Evolutionary conservation across 192 early-diverging fungal species (phyloP), one percentile per base, ranked within the genome.

Genomic region (Gigaspora rosea): DNA sequence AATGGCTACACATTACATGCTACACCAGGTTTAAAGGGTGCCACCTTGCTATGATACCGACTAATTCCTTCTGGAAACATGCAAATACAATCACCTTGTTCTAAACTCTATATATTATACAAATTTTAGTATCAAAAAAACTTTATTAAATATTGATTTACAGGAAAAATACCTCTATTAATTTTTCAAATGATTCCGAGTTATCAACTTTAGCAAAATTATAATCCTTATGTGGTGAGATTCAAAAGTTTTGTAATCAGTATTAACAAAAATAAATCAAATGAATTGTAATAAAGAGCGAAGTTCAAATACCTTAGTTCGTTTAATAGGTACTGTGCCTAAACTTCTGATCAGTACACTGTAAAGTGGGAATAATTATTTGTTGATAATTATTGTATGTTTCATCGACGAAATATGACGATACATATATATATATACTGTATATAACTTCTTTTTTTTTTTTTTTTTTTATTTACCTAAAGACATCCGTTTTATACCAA

Each of bases 51-150:
- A 64, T 82, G 78, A 58, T 82, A 82, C 32, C 81, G 47, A 9
- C 78, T 80, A 51, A 82, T 82, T 8, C 81, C 81, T 47, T 82
- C 81, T 13, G 81, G 81, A 51, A 82, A 82, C 79, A 82, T 78
- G 50, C 81, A 80, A 78, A 66, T 46, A 66, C 64, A 66, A 66
- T 66, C 41, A n/a, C 64, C 64, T 62, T 20, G 12, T 46, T 46
- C 20, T 65, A 51, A 32, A 74, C 12, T 51, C 33, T 54, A 20
- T 12, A 67, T 18, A 6, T 1, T 20, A 58, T 61, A 33, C 32
- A 63, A 22, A 57, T 22, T 18, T 15, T 32, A n/a, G 6, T 20
- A 15, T 35, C 20, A 76, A 7, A 76, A 46, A 16, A 59, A 71
- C 35, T 13, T 27, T 4, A 16, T 52, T 22, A 20, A 68, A 58